These are phyloP conservation scores for Aspergillus sp. DNA, from an alignment of 2,329 filamentous ascomycete species.

Conservation along the genomic window DNA sequence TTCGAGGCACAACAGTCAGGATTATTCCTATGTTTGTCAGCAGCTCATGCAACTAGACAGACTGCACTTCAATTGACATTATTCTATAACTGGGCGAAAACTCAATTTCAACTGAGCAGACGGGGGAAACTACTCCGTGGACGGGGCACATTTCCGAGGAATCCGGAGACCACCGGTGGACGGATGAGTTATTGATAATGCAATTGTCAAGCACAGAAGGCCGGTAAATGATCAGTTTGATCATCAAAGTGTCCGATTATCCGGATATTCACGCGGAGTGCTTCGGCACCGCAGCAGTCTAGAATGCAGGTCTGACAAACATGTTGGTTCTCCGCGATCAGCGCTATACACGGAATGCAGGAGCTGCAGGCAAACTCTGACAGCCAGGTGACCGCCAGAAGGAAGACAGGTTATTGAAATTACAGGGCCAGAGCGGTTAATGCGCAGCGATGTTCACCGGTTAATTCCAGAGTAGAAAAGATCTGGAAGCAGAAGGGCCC, in stretches of 20 bases:
- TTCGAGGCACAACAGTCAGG: neutral
- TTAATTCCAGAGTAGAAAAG: neutral
- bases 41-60: neutral
- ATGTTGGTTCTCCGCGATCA: neutral
- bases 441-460: neutral
- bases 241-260: neutral
- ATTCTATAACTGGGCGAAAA: neutral
- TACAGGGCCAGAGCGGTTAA: neutral
- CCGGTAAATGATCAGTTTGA: neutral
- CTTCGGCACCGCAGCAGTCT: neutral
- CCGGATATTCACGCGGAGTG: neutral
- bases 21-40: slow-evolving; percentile 4
- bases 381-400: slow-evolving; percentile 8
- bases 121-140: neutral
- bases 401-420: neutral
- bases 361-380: neutral
- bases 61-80: neutral
- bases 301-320: slow-evolving; percentile 15
- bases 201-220: neutral
- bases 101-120: neutral
- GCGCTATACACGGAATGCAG: neutral
- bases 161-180: neutral
- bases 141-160: slow-evolving; percentile 10
- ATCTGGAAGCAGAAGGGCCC: slow-evolving; percentile 10
- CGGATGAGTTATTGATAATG: slow-evolving; percentile 7